These are phyloP conservation scores for Sclerotiophoma versabilis DNA, from an alignment of 2,329 filamentous ascomycete species.

Conservation along the genomic window DNA sequence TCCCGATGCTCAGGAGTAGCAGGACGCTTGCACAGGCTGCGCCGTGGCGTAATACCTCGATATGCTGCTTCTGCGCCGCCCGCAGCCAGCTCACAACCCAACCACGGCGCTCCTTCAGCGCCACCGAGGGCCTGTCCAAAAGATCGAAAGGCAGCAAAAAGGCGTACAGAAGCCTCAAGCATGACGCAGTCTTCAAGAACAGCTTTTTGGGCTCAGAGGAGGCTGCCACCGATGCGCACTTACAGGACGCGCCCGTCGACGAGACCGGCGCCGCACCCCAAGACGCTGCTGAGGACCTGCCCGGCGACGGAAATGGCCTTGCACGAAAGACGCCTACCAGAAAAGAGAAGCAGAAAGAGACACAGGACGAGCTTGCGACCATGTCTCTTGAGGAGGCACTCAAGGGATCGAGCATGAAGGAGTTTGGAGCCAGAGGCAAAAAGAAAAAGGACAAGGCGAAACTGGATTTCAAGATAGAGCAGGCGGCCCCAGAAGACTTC, in stretches of 20 bases:
- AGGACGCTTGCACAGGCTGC: slow-evolving; percentile 24
- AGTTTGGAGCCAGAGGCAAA: slow-evolving; percentile 6
- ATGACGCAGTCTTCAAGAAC: neutral
- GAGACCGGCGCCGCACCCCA: neutral
- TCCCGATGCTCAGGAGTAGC: slow-evolving; percentile 37
- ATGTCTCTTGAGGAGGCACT: slow-evolving; percentile 36
- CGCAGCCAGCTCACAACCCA: slow-evolving; percentile 12
- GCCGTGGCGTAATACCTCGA: slow-evolving; percentile 22
- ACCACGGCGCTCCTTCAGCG: slow-evolving; percentile 26
- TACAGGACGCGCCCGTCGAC: neutral
- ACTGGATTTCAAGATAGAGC: slow-evolving; percentile 33
- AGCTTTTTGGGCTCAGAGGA: neutral
- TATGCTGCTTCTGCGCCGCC: slow-evolving; percentile 33
- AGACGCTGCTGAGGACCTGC: neutral
- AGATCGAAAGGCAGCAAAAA: slow-evolving; percentile 9
- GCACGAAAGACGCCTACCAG: neutral
- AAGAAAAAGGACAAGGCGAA: neutral
- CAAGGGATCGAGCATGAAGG: slow-evolving; percentile 14
- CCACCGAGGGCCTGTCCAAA: slow-evolving; percentile 16
- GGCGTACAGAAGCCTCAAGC: neutral
- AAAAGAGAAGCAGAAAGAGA: neutral
- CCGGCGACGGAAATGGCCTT: neutral
- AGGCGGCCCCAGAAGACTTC: slow-evolving; percentile 38
- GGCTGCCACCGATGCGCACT: neutral
- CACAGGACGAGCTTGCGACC: neutral